Evolutionary conservation across 192 early-diverging fungal genomes (phyloP).

Genomic region (Mycoemilia scoparia): DNA sequence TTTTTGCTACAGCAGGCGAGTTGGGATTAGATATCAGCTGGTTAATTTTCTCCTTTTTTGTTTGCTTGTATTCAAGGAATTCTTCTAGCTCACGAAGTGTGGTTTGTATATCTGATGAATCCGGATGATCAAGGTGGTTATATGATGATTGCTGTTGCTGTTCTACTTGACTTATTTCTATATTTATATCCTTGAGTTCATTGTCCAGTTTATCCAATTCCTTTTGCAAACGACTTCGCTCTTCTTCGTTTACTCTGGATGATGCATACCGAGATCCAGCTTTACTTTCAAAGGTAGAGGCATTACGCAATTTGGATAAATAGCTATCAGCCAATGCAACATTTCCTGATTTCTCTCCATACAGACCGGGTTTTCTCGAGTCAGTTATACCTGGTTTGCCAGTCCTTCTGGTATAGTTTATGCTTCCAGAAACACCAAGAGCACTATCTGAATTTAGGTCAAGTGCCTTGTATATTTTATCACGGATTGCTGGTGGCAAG

Average conservation of each 20-base stretch:
- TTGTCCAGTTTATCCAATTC: constrained; percentile 24
- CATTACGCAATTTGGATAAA: constrained; percentile 24
- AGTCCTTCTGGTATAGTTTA: background rate
- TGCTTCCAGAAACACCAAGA: background rate
- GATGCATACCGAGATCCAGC: constrained; percentile 23
- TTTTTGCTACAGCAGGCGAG: too few relatives aligned
- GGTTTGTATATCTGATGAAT: too few relatives aligned
- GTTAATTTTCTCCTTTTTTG: too few relatives aligned
- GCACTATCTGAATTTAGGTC: constrained; percentile 9
- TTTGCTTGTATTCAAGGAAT: too few relatives aligned
- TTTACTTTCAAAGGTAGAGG: constrained; percentile 25
- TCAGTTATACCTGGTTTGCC: too few relatives aligned
- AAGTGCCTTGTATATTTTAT: constrained; percentile 26
- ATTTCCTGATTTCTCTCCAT: constrained; percentile 26
- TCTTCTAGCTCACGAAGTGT: too few relatives aligned
- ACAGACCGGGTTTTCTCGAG: constrained; percentile 15
- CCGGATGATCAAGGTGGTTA: too few relatives aligned
- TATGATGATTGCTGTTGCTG: too few relatives aligned
- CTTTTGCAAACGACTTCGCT: constrained; percentile 14
- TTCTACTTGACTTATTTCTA: too few relatives aligned
- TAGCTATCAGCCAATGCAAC: constrained; percentile 31
- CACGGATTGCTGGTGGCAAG: constrained; percentile 21
- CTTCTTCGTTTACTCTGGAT: constrained; percentile 19
- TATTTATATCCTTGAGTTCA: constrained; percentile 9
- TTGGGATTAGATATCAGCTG: too few relatives aligned